Evolutionary conservation across 2,329 filamentous ascomycete genomes (phyloP).

Genomic region (Trichophyton verrucosum): DNA sequence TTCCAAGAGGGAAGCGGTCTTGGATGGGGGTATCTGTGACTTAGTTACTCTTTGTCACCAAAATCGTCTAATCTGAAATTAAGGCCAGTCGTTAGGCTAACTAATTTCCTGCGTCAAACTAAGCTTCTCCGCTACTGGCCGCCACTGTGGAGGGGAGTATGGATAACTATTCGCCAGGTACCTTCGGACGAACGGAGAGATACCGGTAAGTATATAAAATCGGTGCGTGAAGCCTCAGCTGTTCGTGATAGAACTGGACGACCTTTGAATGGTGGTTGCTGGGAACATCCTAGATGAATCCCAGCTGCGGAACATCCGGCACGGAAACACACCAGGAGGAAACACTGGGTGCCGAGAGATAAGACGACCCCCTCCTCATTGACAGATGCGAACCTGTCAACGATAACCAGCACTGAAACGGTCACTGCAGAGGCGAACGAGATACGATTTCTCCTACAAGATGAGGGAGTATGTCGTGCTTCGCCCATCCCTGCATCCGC

Average conservation of each 20-base stretch:
- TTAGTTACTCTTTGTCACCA: neutral
- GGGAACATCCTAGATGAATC: neutral
- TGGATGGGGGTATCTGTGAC: neutral
- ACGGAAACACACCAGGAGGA: too few relatives aligned
- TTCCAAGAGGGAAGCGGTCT: neutral
- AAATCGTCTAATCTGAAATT: neutral
- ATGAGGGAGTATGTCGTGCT: neutral
- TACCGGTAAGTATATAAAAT: neutral
- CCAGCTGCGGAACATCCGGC: neutral
- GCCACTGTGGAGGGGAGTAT: neutral
- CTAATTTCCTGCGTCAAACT: neutral
- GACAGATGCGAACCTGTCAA: too few relatives aligned
- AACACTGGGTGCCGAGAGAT: neutral
- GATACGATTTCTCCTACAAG: too few relatives aligned
- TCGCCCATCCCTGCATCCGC: neutral
- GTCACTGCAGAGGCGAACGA: too few relatives aligned
- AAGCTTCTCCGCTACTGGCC: neutral
- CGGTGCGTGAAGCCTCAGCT: neutral
- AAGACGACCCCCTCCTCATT: too few relatives aligned
- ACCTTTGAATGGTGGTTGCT: neutral
- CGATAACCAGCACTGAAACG: too few relatives aligned
- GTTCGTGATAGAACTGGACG: neutral
- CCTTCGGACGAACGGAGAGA: neutral
- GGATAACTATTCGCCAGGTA: too few relatives aligned
- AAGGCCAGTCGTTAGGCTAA: neutral